Evolutionary conservation across 2,329 filamentous ascomycete species (phyloP).

Genomic region (Fusarium sarcochroum): DNA sequence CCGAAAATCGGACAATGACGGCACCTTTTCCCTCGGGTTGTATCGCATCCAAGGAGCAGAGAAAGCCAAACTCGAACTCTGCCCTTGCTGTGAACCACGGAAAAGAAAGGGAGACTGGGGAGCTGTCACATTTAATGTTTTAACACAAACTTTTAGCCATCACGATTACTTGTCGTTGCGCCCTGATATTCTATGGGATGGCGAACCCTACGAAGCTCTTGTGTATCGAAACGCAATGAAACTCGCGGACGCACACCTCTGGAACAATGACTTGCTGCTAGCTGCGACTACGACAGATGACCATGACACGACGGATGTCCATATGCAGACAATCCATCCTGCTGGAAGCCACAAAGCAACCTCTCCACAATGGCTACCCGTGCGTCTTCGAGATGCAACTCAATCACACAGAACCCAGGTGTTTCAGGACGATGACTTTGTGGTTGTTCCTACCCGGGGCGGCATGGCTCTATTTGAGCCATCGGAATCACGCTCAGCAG

Average conservation of each 20-base stretch:
- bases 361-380: slow-evolving; percentile 4
- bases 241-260: slow-evolving; percentile 22
- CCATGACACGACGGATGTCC: background rate
- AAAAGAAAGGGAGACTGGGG: slow-evolving; percentile 29
- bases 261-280: slow-evolving; percentile 33
- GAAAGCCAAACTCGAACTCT: background rate
- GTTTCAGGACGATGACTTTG: slow-evolving; percentile 37
- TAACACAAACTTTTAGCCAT: slow-evolving; percentile 29
- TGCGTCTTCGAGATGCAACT: background rate
- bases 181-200: slow-evolving; percentile 22
- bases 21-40: slow-evolving; percentile 34
- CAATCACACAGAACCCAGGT: background rate
- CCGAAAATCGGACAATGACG: slow-evolving; percentile 32
- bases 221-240: background rate
- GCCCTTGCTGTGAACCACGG: slow-evolving; percentile 14
- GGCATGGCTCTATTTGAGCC: slow-evolving; percentile 30
- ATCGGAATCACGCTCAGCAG: background rate
- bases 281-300: background rate
- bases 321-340: slow-evolving; percentile 21
- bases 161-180: slow-evolving; percentile 21
- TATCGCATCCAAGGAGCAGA: slow-evolving; percentile 14
- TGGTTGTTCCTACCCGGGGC: slow-evolving; percentile 25
- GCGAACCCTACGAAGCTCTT: background rate
- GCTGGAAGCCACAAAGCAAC: background rate
- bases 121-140: slow-evolving; percentile 37